Conservation (phyloP, 495 filamentous ascomycete genomes). For the Talaromyces borbonicus region DNA sequence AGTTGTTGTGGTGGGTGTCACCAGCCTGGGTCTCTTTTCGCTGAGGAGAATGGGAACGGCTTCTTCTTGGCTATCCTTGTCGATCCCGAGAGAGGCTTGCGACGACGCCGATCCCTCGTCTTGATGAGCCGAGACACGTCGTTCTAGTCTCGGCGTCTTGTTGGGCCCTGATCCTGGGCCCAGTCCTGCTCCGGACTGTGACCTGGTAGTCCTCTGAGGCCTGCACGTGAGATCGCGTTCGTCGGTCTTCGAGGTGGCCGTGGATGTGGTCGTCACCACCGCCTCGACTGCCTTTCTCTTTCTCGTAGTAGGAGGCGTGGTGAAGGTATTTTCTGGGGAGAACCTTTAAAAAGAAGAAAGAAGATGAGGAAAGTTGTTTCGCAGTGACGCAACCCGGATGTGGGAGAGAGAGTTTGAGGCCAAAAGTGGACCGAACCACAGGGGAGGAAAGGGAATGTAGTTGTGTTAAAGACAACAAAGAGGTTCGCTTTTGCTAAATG, state of each 20-base stretch:
- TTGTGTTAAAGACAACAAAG: too few species aligned
- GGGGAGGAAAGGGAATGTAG: too few species aligned
- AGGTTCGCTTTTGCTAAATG: too few species aligned
- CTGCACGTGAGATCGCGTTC: background rate
- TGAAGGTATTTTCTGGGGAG: conserved; percentile 26
- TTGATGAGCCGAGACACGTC: conserved; percentile 8
- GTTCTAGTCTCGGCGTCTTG: conserved; percentile 4
- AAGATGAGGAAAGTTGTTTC: too few species aligned
- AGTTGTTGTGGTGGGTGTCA: conserved; percentile 36
- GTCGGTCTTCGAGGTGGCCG: background rate
- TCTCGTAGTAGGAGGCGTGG: conserved; percentile 59
- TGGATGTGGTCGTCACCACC: conserved; percentile 42
- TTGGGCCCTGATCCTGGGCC: conserved; percentile 3
- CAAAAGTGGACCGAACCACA: too few species aligned
- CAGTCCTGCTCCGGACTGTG: background rate
- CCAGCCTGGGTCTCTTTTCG: conserved; percentile 18
- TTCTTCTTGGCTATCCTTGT: conserved; percentile 4
- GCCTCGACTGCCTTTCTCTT: conserved; percentile 91
- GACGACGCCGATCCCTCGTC: conserved; percentile 11
- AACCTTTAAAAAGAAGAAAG: too few species aligned
- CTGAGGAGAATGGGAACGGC: conserved; percentile 8
- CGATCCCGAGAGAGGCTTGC: background rate
- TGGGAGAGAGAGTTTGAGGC: too few species aligned
- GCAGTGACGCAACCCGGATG: too few species aligned
- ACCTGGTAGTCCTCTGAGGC: background rate